Conservation (phyloP, 805 yeast genomes). For the Geotrichum ghanense region DNA sequence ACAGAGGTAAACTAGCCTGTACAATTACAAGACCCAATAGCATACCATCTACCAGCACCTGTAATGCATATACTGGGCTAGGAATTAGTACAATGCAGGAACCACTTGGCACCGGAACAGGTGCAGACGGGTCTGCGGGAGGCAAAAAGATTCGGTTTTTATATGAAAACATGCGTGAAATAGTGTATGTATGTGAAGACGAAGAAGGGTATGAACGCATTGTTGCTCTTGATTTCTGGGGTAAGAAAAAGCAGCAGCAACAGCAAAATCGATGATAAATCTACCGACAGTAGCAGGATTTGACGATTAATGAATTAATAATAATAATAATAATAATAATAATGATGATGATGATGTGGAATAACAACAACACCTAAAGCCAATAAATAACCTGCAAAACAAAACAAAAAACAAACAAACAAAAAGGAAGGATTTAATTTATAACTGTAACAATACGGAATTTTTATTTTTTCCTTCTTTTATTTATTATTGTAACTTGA, state of each 20-base stretch:
- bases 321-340: no score
- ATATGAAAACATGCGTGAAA: constrained; percentile 87
- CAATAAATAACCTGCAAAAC: no score
- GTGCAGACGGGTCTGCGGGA: constrained; percentile 62
- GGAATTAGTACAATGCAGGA: constrained; percentile 1
- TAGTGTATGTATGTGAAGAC: constrained; percentile 82
- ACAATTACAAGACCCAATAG: not conserved
- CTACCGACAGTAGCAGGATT: no score
- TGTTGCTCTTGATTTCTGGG: constrained; percentile 86
- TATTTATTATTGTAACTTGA: no score
- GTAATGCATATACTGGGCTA: not conserved
- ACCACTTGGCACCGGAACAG: constrained; percentile 42
- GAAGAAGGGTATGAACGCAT: constrained; percentile 86
- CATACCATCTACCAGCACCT: not conserved
- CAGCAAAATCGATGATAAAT: no score
- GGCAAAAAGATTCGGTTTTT: constrained; percentile 86
- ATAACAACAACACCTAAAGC: no score
- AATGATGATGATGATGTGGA: no score
- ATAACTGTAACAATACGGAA: no score
- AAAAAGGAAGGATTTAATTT: no score
- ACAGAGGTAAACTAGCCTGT: not conserved
- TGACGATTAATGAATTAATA: no score
- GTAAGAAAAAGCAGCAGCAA: constrained; percentile 15
- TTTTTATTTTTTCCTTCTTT: no score
- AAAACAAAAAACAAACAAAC: no score